phyloP scores from a whole-genome alignment of 1,284 basidiomycete species.

The Albatrellus sp. region DNA sequence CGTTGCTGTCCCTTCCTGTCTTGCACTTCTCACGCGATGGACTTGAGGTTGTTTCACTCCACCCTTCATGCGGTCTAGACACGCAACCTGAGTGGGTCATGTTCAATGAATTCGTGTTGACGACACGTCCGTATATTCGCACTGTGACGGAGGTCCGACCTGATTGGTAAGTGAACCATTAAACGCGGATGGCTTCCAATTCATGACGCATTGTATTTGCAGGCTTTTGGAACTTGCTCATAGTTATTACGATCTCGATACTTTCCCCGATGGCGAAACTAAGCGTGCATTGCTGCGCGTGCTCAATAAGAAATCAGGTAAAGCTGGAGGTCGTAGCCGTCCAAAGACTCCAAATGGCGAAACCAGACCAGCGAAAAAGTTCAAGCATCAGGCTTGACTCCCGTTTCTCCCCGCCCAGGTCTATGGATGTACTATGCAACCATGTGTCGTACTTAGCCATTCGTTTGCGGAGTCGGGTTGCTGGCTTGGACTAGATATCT shows the following conservation, averaged over 20 bases:
- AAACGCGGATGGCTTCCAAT: not conserved
- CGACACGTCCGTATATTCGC: constrained; percentile 81
- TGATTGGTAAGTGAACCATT: constrained; percentile 58
- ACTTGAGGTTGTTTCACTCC: constrained; percentile 72
- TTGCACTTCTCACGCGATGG: constrained; percentile 2
- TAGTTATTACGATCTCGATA: constrained; percentile 65
- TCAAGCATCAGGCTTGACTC: no score
- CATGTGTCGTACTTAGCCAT: no score
- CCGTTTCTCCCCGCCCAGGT: no score
- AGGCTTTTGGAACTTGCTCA: constrained; percentile 80
- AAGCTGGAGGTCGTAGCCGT: not conserved
- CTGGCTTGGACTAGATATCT: no score
- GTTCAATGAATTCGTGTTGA: constrained; percentile 97
- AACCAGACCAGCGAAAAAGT: no score
- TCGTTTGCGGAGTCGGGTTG: no score
- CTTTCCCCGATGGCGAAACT: constrained; percentile 63
- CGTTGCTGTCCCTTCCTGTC: not conserved
- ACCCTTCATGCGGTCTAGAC: constrained; percentile 89
- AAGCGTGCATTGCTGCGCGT: constrained; percentile 53
- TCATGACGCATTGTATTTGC: not conserved
- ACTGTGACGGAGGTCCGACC: constrained; percentile 83
- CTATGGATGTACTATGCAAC: no score
- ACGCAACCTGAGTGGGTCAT: constrained; percentile 94
- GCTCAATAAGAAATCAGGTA: constrained; percentile 21
- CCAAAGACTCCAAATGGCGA: no score